Percentiles rank a stretch among this genome's conserved stretches.
Conservation (phyloP, 1,284 basidiomycete genomes). For the Amylostereum areolatum region DNA sequence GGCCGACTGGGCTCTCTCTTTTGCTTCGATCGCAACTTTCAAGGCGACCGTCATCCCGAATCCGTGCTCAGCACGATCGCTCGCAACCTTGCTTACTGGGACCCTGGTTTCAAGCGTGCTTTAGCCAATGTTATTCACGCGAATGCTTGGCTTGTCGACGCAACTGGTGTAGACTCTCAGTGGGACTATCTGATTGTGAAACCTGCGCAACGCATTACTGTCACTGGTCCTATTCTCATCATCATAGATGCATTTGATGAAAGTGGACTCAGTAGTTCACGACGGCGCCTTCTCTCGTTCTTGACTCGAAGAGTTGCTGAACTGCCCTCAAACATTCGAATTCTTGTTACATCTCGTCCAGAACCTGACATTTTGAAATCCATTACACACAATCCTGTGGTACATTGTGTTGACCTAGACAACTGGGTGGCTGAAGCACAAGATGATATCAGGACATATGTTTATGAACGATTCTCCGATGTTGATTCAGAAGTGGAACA, state of each 20-base stretch:
- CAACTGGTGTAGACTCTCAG: not conserved
- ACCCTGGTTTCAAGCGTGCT: not conserved
- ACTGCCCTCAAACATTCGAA: not conserved
- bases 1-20: not conserved
- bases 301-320: not conserved
- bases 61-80: not conserved
- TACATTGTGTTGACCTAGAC: conserved; percentile 1
- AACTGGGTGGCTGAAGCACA: not conserved
- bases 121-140: not conserved
- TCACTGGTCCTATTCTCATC: not conserved
- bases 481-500: not conserved
- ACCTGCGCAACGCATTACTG: not conserved
- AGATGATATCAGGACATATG: not conserved
- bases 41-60: not conserved
- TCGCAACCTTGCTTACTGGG: not conserved
- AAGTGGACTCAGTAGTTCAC: not conserved
- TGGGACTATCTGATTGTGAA: not conserved
- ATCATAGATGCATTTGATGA: not conserved
- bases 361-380: not conserved
- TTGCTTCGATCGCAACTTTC: not conserved
- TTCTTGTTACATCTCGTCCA: not conserved
- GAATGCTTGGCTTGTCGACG: not conserved
- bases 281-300: not conserved
- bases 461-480: not conserved
- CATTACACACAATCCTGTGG: not conserved